Evolutionary conservation across 2,329 filamentous ascomycete genomes (phyloP), one percentile per base, ranked within the genome.

Genomic region (Aspergillus sclerotialis): DNA sequence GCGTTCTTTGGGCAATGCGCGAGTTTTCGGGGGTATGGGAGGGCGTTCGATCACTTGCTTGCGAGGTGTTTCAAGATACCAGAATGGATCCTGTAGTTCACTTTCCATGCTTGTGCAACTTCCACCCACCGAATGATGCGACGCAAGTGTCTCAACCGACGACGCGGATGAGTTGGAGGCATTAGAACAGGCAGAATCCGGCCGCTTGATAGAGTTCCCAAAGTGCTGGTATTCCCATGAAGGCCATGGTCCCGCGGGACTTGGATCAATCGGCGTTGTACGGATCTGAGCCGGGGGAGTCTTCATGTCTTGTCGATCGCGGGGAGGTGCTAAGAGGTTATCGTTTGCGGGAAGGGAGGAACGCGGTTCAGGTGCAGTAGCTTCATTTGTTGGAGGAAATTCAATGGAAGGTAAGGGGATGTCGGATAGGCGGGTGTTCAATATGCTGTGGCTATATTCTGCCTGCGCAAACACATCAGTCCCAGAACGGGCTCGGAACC

Each of bases 81-180:
- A 60, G 49, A 79, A 78, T 0, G 75, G 71, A 46, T 80, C 76
- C 12, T 66, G 64, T 30, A 63, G 57, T 37, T 81, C 76, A 35
- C 72, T 74, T 42, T 79, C 76, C 5, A 72, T 72, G 49, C 75
- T 80, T 2, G 76, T 75, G 51, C 73, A 78, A 50, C 74, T 78
- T 38, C 72, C 74, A 37, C 73, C 68, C 46, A 75, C 60, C 5
- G 75, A 77, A n/a, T 68, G 68, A 38, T 70, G 70, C 3, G 75
- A 76, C 11, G 67, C 63, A 32, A 69, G 67, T 14, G 74, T 80
- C 45, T 71, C 73, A 32, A 68, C 66, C 0, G 78, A 80, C 9
- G 75, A 78, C 12, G 73, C 56, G 3, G 78, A 81, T 1, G 78
- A 81, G 50, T 81, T 73, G 3, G 77, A 80, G 28, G 72, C 65